These are phyloP conservation scores for Polytrichum formosum DNA, from an alignment of 225 moss, liverwort and hornwort genomes.

Conservation along the genomic window DNA sequence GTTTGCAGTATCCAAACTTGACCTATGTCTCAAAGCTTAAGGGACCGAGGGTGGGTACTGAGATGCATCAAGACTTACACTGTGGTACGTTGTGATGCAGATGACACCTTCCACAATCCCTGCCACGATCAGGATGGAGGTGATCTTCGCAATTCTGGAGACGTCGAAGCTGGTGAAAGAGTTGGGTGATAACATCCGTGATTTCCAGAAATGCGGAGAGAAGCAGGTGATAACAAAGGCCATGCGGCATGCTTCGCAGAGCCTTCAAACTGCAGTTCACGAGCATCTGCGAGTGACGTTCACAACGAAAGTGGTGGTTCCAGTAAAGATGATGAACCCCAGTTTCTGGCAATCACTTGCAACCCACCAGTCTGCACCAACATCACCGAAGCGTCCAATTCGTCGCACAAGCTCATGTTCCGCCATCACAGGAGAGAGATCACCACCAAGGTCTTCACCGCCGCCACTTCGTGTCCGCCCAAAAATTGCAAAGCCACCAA, in stretches of 20 bases:
- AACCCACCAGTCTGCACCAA: background rate
- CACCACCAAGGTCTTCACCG: background rate
- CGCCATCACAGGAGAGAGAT: background rate
- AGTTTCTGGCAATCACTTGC: background rate
- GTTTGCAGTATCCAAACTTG: background rate
- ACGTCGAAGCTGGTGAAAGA: background rate
- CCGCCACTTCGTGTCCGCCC: background rate
- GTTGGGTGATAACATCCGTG: background rate
- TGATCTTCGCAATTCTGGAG: background rate
- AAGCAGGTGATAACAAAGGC: constrained; percentile 1
- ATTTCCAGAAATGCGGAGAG: constrained; percentile 1
- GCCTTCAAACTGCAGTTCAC: background rate
- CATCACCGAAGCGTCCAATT: background rate
- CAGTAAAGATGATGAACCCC: background rate
- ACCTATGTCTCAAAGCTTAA: background rate
- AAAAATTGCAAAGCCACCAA: background rate
- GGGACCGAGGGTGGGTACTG: background rate
- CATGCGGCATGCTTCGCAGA: background rate
- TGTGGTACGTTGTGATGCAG: background rate
- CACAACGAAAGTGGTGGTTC: background rate
- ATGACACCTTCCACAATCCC: background rate
- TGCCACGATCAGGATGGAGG: background rate
- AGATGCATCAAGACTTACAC: background rate
- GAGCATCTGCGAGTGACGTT: background rate
- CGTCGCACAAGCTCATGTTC: background rate